These are phyloP conservation scores for Mimosa pudica DNA, from an alignment of 306 rosid genomes.

Conservation along the genomic window DNA sequence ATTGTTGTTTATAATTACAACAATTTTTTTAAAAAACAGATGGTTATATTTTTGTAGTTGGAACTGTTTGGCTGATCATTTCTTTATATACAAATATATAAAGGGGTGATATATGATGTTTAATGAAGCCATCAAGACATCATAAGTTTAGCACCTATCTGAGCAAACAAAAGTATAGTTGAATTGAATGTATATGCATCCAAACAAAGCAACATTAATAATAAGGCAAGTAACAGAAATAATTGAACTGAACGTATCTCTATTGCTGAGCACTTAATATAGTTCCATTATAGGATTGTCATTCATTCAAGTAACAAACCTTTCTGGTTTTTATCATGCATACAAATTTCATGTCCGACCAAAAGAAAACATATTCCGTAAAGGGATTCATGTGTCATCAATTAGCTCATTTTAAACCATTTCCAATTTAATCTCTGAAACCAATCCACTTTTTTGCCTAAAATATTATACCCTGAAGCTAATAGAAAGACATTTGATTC, in stretches of 20 bases:
- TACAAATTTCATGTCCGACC: neutral
- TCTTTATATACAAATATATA: neutral
- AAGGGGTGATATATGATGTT: neutral
- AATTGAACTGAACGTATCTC: neutral
- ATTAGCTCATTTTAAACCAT: neutral
- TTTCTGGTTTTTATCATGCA: neutral
- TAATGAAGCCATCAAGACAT: neutral
- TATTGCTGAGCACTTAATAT: neutral
- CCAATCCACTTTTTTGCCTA: neutral
- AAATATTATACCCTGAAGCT: neutral
- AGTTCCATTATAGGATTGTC: neutral
- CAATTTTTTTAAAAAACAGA: no score
- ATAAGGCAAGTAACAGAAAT: neutral
- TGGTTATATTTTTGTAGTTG: neutral
- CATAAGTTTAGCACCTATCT: slow-evolving; percentile 1
- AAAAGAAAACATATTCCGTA: neutral
- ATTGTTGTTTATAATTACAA: no score
- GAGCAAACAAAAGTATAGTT: neutral
- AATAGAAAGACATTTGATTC: neutral
- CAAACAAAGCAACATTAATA: neutral
- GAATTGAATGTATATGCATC: neutral
- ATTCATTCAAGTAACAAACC: neutral
- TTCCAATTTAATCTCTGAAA: slow-evolving; percentile 2
- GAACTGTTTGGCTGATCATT: neutral
- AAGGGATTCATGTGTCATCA: neutral